Conservation (phyloP, 1,139 yeast genomes). For the Pneumocystis wakefieldiae region DNA sequence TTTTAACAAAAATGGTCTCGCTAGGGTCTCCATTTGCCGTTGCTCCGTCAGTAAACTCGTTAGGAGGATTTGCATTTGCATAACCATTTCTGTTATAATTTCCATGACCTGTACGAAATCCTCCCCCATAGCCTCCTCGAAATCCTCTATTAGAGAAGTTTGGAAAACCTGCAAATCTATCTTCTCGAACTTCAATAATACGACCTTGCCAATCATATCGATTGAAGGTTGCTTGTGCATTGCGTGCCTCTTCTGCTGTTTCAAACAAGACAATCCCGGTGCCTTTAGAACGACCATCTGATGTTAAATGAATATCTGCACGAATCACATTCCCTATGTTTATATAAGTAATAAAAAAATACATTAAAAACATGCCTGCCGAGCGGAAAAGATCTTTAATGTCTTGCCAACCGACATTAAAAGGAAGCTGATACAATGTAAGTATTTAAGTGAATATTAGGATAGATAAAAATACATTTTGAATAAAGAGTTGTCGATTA, state of each 20-base stretch:
- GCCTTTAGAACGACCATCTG: slow-evolving; percentile 69
- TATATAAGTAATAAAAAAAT: background rate
- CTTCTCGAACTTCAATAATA: slow-evolving; percentile 52
- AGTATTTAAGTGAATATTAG: background rate
- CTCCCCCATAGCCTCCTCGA: slow-evolving; percentile 9
- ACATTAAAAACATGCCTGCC: slow-evolving; percentile 21
- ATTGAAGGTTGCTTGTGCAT: slow-evolving; percentile 81
- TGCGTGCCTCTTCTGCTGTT: slow-evolving; percentile 67
- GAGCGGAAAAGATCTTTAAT: slow-evolving; percentile 70
- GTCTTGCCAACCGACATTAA: slow-evolving; percentile 66
- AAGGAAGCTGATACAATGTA: slow-evolving; percentile 42
- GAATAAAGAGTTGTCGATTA: slow-evolving; percentile 15
- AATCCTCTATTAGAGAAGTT: slow-evolving; percentile 12
- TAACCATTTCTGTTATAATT: slow-evolving; percentile 14
- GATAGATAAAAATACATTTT: slow-evolving; percentile 11
- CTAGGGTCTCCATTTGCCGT: slow-evolving; percentile 49
- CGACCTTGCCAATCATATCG: slow-evolving; percentile 88
- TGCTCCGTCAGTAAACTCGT: slow-evolving; percentile 49
- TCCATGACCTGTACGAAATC: slow-evolving; percentile 12
- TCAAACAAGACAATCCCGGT: slow-evolving; percentile 85
- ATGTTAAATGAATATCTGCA: slow-evolving; percentile 62
- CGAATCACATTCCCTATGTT: slow-evolving; percentile 48
- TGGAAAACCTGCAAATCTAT: slow-evolving; percentile 13
- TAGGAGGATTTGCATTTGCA: slow-evolving; percentile 18
- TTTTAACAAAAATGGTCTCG: slow-evolving; percentile 52